Evolutionary conservation across 148 eudicot species (phyloP).

Genomic region (Polygonum aviculare): DNA sequence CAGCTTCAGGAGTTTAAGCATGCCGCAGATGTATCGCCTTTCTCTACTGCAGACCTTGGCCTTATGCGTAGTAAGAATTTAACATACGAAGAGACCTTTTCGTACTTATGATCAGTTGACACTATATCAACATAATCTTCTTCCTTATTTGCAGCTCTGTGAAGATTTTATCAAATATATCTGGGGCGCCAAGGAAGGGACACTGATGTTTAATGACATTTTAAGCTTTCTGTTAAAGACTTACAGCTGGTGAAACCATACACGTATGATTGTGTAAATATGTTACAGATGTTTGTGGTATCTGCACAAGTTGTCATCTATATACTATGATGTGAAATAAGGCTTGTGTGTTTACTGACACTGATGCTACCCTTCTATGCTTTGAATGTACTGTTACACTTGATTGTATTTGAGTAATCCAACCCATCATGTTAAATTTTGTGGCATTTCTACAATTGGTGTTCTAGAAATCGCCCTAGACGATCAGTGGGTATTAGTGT

Average conservation of each 20-base stretch:
- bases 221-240: not conserved
- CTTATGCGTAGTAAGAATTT: not conserved
- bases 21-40: conserved; percentile 11
- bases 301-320: not conserved
- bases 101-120: not conserved
- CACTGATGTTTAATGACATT: not conserved
- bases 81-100: not conserved
- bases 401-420: not conserved
- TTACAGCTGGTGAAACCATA: not conserved
- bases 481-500: too few relatives aligned
- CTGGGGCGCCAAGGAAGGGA: not conserved
- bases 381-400: not conserved
- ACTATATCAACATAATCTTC: not conserved
- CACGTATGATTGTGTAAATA: not conserved
- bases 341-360: not conserved
- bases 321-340: not conserved
- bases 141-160: not conserved
- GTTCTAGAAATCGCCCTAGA: too few relatives aligned
- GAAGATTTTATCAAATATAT: not conserved
- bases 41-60: conserved; percentile 7
- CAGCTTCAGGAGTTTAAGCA: conserved; percentile 12
- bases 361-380: not conserved
- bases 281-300: not conserved
- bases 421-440: not conserved
- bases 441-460: too few relatives aligned